phyloP scores from a whole-genome alignment of 1,139 yeast genomes.

The Komagataea norvegica region DNA sequence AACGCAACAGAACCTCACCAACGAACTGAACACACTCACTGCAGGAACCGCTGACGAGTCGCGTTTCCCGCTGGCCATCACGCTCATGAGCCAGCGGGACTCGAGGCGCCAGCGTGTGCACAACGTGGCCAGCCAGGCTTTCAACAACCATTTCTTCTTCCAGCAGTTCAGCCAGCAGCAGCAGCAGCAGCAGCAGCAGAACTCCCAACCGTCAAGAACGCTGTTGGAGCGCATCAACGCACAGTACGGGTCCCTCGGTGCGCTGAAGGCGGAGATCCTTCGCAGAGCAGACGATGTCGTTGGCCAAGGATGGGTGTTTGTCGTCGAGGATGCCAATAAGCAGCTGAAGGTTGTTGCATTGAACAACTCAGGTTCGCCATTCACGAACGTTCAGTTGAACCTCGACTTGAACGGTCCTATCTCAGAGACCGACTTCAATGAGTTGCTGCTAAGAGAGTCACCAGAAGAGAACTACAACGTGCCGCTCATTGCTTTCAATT shows the following conservation, averaged over 20 bases:
- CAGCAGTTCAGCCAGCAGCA: constrained; percentile 55
- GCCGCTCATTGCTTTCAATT: constrained; percentile 73
- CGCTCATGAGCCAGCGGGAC: constrained; percentile 67
- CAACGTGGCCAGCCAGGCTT: constrained; percentile 88
- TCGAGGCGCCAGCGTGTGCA: constrained; percentile 67
- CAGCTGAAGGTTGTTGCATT: constrained; percentile 57
- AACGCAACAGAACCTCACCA: constrained; percentile 66
- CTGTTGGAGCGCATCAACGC: constrained; percentile 30
- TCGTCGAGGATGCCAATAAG: constrained; percentile 72
- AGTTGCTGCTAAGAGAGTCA: constrained; percentile 45
- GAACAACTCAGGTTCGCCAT: constrained; percentile 90
- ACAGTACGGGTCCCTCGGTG: constrained; percentile 26
- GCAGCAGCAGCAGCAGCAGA: constrained; percentile 25
- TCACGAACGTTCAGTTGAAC: constrained; percentile 67
- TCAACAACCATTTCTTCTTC: constrained; percentile 86
- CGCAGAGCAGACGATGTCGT: constrained; percentile 45
- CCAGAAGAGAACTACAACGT: constrained; percentile 56
- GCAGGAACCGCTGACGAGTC: constrained; percentile 78
- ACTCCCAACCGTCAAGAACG: constrained; percentile 44
- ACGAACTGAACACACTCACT: constrained; percentile 67
- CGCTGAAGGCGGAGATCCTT: constrained; percentile 34
- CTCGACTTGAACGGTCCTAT: constrained; percentile 74
- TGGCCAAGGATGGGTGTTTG: constrained; percentile 81
- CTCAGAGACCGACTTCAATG: constrained; percentile 47
- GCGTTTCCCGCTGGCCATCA: constrained; percentile 70